Conservation (phyloP, 306 rosid species). For the Begonia fuchsioides region DNA sequence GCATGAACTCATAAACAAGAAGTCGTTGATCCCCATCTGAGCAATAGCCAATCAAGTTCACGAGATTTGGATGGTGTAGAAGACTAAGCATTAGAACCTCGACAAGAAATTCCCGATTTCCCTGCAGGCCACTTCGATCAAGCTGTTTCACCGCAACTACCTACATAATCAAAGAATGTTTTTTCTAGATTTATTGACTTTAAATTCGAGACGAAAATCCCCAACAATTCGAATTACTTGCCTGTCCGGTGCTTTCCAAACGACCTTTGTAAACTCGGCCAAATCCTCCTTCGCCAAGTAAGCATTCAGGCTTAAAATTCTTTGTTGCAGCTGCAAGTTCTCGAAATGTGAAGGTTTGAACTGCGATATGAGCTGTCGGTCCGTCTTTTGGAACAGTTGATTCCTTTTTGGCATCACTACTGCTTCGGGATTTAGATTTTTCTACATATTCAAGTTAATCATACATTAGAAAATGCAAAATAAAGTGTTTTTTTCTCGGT, state of each 20-base stretch:
- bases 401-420: constrained; percentile 71
- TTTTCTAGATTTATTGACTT: too few species aligned
- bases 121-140: constrained; percentile 63
- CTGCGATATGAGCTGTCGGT: constrained; percentile 80
- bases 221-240: constrained; percentile 3
- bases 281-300: constrained; percentile 93
- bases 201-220: too few species aligned
- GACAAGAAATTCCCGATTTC: constrained; percentile 79
- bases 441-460: constrained; percentile 22
- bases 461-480: constrained; percentile 2
- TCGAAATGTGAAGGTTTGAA: constrained; percentile 91
- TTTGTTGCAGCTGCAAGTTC: constrained; percentile 95
- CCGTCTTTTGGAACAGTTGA: constrained; percentile 62
- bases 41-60: constrained; percentile 91
- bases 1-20: constrained; percentile 87
- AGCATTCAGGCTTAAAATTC: constrained; percentile 75
- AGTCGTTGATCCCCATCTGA: constrained; percentile 75
- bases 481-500: too few species aligned
- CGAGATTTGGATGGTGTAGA: constrained; percentile 93
- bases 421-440: constrained; percentile 53
- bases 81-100: constrained; percentile 99
- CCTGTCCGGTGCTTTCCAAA: constrained; percentile 91
- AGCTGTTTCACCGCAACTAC: constrained; percentile 83
- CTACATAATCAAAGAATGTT: constrained; percentile 19
- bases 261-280: constrained; percentile 93